Evolutionary conservation across 805 yeast genomes (phyloP).

Genomic region (Wickerhamomyces sydowiorum): DNA sequence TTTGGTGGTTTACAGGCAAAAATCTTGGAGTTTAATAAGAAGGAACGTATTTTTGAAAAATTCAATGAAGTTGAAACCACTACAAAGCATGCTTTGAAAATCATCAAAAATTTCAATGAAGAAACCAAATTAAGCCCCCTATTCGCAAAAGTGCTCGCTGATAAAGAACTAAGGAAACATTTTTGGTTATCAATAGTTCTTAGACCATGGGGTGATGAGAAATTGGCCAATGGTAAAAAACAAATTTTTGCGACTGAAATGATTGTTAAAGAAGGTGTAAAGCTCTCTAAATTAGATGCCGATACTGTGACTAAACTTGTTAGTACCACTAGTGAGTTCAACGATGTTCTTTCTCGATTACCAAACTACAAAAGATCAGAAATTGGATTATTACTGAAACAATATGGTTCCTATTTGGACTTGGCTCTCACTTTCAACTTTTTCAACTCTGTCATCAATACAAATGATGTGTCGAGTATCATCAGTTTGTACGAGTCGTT

Average conservation of each 20-base stretch:
- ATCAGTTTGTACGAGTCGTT: constrained; percentile 11
- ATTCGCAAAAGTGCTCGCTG: neutral
- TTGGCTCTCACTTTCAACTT: constrained; percentile 30
- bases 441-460: constrained; percentile 8
- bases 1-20: constrained; percentile 20
- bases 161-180: constrained; percentile 8
- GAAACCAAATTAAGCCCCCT: neutral
- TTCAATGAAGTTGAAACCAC: constrained; percentile 5
- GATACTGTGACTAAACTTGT: constrained; percentile 44
- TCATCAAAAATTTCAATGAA: constrained; percentile 3
- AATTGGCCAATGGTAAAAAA: constrained; percentile 35
- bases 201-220: constrained; percentile 39
- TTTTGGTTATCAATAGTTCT: constrained; percentile 43
- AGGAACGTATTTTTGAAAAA: constrained; percentile 1
- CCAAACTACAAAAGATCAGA: constrained; percentile 42
- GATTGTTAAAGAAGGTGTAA: constrained; percentile 64
- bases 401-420: constrained; percentile 48
- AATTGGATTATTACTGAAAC: constrained; percentile 53
- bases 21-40: constrained; percentile 17
- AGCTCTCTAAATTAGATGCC: constrained; percentile 52
- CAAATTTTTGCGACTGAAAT: constrained; percentile 34
- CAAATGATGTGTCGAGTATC: neutral
- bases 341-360: constrained; percentile 21
- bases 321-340: constrained; percentile 23
- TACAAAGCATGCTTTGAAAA: constrained; percentile 22